Conservation (phyloP, 805 yeast genomes). For the Saccharomycopsis javanensis region DNA sequence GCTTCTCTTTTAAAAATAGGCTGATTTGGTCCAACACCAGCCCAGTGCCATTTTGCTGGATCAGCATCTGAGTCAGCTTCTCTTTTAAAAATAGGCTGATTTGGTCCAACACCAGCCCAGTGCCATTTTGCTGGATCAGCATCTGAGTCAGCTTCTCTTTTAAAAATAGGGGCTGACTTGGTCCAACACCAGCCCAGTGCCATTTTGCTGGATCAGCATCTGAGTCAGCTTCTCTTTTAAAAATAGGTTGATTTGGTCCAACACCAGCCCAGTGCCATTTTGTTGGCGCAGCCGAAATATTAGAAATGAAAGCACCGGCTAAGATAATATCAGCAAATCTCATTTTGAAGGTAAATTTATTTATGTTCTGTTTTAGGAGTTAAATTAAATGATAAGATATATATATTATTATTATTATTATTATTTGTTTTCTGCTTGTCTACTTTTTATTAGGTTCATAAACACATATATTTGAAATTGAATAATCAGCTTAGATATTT, state of each 20-base stretch:
- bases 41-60: constrained; percentile 8
- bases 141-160: constrained; percentile 3
- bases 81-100: constrained; percentile 13
- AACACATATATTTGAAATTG: too few species aligned
- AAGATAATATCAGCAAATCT: neutral
- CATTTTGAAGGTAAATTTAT: neutral
- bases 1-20: constrained; percentile 17
- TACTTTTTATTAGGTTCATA: neutral
- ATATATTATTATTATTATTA: too few species aligned
- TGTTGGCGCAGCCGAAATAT: neutral
- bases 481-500: too few species aligned
- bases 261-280: constrained; percentile 2
- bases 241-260: constrained; percentile 10
- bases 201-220: constrained; percentile 9
- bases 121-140: constrained; percentile 5
- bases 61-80: constrained; percentile 13
- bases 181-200: constrained; percentile 3
- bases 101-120: constrained; percentile 5
- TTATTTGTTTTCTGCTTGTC: neutral
- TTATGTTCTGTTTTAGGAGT: neutral
- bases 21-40: constrained; percentile 3
- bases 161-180: neutral
- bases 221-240: constrained; percentile 8
- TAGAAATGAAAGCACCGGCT: neutral
- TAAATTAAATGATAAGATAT: too few species aligned